Evolutionary conservation across 805 yeast species (phyloP).

Genomic region (fission yeast (Schizosaccharomyces pombe)): DNA sequence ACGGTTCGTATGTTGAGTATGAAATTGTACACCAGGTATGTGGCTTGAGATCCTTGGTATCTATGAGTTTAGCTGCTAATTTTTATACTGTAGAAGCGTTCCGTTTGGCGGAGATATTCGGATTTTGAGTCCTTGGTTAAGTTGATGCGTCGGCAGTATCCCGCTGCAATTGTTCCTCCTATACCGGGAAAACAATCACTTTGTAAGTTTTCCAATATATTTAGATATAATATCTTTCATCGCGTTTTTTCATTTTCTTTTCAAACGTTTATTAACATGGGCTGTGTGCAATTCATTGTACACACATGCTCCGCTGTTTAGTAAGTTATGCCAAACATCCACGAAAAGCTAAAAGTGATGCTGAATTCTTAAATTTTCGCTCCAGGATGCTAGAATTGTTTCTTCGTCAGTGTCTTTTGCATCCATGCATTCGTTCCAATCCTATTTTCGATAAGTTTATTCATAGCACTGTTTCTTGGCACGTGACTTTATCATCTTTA

Average conservation of each 20-base stretch:
- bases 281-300: neutral
- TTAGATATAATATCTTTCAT: no score
- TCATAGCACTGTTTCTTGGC: slow-evolving; percentile 67
- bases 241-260: no score
- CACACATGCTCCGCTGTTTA: neutral
- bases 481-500: neutral
- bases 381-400: slow-evolving; percentile 55
- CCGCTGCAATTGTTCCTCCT: slow-evolving; percentile 72
- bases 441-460: slow-evolving; percentile 47
- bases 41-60: neutral
- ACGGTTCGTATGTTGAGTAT: neutral
- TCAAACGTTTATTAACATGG: neutral
- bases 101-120: slow-evolving; percentile 63
- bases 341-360: slow-evolving; percentile 14
- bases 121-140: slow-evolving; percentile 73
- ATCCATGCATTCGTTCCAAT: slow-evolving; percentile 25
- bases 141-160: slow-evolving; percentile 45
- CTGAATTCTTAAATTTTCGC: slow-evolving; percentile 31
- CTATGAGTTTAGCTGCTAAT: neutral
- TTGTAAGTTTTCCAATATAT: neutral
- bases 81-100: neutral
- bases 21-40: neutral
- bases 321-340: slow-evolving; percentile 17
- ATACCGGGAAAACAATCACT: slow-evolving; percentile 70
- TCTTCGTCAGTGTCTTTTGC: slow-evolving; percentile 29